phyloP scores from a whole-genome alignment of 2,329 filamentous ascomycete species.

The Decorospora gaudefroyi region DNA sequence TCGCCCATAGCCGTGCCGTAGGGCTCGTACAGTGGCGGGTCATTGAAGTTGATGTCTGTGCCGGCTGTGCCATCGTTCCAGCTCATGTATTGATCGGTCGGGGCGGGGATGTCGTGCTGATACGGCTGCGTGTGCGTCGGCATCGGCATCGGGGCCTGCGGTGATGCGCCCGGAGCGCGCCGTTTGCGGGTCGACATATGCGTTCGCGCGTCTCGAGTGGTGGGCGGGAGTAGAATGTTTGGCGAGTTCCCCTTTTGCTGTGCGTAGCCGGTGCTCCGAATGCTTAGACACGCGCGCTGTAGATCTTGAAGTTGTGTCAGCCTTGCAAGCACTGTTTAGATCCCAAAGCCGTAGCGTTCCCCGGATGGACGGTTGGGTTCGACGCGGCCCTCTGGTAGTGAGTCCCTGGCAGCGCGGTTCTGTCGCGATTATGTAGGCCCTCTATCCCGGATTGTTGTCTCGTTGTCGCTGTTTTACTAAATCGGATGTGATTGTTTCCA shows the following conservation, averaged over 20 bases:
- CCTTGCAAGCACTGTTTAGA: conserved; percentile 5
- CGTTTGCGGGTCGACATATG: conserved; percentile 64
- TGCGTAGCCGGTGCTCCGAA: conserved; percentile 8
- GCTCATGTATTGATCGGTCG: conserved; percentile 42
- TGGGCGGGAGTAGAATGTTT: not conserved
- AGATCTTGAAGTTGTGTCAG: conserved; percentile 3
- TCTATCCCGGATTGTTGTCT: conserved; percentile 17
- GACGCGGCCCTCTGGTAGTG: not conserved
- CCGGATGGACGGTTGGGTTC: not conserved
- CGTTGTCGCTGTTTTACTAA: conserved; percentile 23
- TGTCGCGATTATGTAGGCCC: conserved; percentile 19
- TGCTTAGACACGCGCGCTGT: not conserved
- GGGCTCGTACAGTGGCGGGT: conserved; percentile 46
- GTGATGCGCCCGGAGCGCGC: conserved; percentile 71
- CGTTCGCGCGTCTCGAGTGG: conserved; percentile 6
- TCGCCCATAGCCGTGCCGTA: conserved; percentile 23
- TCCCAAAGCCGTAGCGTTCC: conserved; percentile 4
- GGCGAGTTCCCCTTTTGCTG: not conserved
- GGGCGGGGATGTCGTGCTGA: conserved; percentile 53
- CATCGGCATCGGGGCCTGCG: conserved; percentile 65
- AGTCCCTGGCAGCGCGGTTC: conserved; percentile 1
- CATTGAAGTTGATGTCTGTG: conserved; percentile 42
- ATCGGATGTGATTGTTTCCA: conserved; percentile 19
- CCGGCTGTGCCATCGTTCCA: conserved; percentile 40
- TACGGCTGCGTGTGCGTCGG: conserved; percentile 51